A percentile compares a stretch with the other conserved stretches of the same genome.
Evolutionary conservation across 768 basidiomycete genomes (phyloP).

Genomic region (Phlegmacium glaucopus): DNA sequence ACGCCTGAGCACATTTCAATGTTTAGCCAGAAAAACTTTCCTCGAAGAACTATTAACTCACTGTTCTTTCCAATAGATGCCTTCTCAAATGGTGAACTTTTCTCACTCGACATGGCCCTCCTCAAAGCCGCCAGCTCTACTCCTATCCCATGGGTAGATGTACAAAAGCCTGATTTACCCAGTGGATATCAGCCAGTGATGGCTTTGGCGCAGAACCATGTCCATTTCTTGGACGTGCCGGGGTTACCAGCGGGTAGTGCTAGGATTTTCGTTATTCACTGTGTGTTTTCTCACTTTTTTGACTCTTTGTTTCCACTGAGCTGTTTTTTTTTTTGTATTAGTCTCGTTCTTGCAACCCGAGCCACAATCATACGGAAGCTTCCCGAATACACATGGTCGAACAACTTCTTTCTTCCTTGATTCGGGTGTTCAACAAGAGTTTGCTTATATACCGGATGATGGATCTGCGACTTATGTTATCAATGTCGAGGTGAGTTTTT

Average conservation of each 20-base stretch:
- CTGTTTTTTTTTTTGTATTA: too few relatives aligned
- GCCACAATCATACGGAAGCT: conserved; percentile 57
- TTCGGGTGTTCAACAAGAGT: conserved; percentile 60
- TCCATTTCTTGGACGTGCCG: conserved; percentile 79
- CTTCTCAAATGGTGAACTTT: conserved; percentile 62
- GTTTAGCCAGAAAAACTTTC: neutral
- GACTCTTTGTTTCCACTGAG: neutral
- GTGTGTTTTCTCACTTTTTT: conserved; percentile 39
- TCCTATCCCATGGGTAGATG: conserved; percentile 62
- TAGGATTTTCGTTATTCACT: conserved; percentile 86
- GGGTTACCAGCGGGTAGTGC: conserved; percentile 63
- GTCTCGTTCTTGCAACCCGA: conserved; percentile 79
- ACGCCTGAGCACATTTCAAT: neutral
- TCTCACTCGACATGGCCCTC: conserved; percentile 63
- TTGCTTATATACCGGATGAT: conserved; percentile 61
- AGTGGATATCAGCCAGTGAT: too few relatives aligned
- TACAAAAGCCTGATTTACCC: conserved; percentile 52
- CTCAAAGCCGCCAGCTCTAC: conserved; percentile 58
- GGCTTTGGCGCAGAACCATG: conserved; percentile 83
- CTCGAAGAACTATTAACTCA: too few relatives aligned
- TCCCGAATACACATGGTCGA: conserved; percentile 72
- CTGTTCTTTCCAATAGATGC: conserved; percentile 46
- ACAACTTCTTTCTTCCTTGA: conserved; percentile 68
- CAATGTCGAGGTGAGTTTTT: conserved; percentile 52
- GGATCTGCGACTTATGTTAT: conserved; percentile 55